Percentiles rank a stretch among this genome's conserved stretches.
These are phyloP conservation scores for Clathrospora elynae DNA, from an alignment of 2,329 filamentous ascomycete species.

Conservation along the genomic window DNA sequence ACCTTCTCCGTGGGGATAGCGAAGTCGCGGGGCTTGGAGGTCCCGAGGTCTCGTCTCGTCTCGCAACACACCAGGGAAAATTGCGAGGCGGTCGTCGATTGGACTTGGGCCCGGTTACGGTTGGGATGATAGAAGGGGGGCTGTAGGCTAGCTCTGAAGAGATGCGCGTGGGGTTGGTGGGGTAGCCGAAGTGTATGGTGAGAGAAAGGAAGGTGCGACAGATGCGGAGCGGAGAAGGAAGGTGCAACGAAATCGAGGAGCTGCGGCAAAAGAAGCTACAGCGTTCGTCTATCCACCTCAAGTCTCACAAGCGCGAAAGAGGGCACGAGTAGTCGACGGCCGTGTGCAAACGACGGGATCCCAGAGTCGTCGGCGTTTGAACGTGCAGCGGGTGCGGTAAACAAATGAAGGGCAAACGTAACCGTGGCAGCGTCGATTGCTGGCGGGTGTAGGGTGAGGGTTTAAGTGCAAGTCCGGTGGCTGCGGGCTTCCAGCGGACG, in stretches of 20 bases:
- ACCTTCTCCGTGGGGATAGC: slow-evolving; percentile 12
- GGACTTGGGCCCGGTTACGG: slow-evolving; percentile 9
- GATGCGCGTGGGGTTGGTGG: slow-evolving; percentile 28
- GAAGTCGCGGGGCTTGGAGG: slow-evolving; percentile 17
- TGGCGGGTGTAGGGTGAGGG: slow-evolving; percentile 13
- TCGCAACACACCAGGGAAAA: no score
- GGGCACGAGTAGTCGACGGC: slow-evolving; percentile 15
- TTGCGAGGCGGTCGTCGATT: no score
- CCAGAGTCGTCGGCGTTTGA: slow-evolving; percentile 24
- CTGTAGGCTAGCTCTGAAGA: slow-evolving; percentile 17
- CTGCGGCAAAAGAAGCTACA: slow-evolving; percentile 11
- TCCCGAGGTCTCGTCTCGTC: no score
- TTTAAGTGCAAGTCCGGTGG: slow-evolving; percentile 21
- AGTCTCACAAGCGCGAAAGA: slow-evolving; percentile 11
- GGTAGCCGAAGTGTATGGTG: slow-evolving; percentile 19
- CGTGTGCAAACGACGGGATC: slow-evolving; percentile 19
- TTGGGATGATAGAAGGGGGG: slow-evolving; percentile 13
- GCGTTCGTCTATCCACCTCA: slow-evolving; percentile 10
- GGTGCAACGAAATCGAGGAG: slow-evolving; percentile 12
- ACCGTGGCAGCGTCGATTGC: slow-evolving; percentile 14
- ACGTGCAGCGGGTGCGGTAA: slow-evolving; percentile 10
- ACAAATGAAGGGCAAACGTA: slow-evolving; percentile 30
- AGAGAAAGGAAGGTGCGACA: slow-evolving; percentile 19
- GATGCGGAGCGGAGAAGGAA: slow-evolving; percentile 12
- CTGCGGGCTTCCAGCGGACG: slow-evolving; percentile 19